Evolutionary conservation across 2,329 filamentous ascomycete species (phyloP).

Genomic region (Ascochyta viciae-villosae): DNA sequence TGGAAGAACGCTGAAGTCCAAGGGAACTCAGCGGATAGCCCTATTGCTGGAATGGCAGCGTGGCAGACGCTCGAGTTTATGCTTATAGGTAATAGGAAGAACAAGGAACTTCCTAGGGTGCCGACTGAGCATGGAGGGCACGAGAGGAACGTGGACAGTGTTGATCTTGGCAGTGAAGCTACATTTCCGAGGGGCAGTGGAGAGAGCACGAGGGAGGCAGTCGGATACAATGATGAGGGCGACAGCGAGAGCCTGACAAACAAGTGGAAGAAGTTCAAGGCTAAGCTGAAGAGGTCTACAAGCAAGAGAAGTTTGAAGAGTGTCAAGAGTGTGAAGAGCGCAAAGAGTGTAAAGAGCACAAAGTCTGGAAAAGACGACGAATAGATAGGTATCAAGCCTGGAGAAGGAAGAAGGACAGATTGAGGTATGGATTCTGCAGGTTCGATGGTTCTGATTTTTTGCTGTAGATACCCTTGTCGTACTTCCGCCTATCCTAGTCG

Average conservation of each 20-base stretch:
- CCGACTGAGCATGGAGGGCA: conserved; percentile 3
- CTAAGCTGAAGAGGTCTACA: conserved; percentile 41
- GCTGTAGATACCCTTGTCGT: conserved; percentile 11
- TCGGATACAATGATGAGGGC: conserved; percentile 21
- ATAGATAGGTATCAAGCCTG: not conserved
- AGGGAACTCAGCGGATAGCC: conserved; percentile 38
- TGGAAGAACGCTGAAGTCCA: conserved; percentile 50
- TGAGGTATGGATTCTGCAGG: not conserved
- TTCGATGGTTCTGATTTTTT: conserved; percentile 5
- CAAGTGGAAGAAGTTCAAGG: conserved; percentile 48
- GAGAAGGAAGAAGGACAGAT: not conserved
- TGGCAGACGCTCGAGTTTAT: conserved; percentile 48
- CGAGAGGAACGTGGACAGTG: conserved; percentile 27
- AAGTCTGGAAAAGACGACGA: conserved; percentile 14
- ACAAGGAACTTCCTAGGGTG: conserved; percentile 1
- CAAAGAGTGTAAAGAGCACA: conserved; percentile 31
- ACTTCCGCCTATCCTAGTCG: not conserved
- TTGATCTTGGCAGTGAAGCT: conserved; percentile 35
- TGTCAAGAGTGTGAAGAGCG: conserved; percentile 41
- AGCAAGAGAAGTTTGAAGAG: conserved; percentile 47
- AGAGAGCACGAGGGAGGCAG: not conserved
- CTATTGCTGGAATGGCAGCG: conserved; percentile 42
- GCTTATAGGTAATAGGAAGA: conserved; percentile 22
- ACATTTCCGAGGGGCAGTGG: conserved; percentile 19
- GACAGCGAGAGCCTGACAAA: conserved; percentile 30